phyloP scores from a whole-genome alignment of 306 rosid genomes.

The Fagus crenata region DNA sequence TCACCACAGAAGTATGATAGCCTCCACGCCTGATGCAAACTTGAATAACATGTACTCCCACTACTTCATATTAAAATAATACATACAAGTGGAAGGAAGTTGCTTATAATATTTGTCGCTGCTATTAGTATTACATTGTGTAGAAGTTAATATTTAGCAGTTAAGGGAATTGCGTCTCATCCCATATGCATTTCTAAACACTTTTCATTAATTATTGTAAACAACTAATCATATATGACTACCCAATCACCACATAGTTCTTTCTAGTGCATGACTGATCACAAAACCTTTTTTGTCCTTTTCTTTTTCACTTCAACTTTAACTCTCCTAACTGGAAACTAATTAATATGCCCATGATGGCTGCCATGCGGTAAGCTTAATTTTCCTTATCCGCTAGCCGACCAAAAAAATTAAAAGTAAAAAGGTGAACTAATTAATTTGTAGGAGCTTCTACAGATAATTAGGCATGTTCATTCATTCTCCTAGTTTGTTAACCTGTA shows the following conservation, averaged over 20 bases:
- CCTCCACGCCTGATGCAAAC: not conserved
- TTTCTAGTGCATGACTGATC: no score
- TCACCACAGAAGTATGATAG: not conserved
- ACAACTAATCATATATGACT: not conserved
- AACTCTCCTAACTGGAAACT: not conserved
- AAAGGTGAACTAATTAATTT: not conserved
- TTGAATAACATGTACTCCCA: not conserved
- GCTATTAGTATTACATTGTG: not conserved
- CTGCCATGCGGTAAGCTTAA: not conserved
- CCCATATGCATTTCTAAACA: no score
- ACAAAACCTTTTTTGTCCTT: not conserved
- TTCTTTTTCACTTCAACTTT: not conserved
- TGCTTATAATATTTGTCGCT: not conserved
- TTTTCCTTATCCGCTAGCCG: constrained; percentile 1
- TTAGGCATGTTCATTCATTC: not conserved
- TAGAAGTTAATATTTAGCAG: not conserved
- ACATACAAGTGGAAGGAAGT: not conserved
- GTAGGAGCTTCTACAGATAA: not conserved
- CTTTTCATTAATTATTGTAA: no score
- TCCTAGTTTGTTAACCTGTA: not conserved
- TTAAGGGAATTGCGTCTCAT: no score
- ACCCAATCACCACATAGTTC: no score
- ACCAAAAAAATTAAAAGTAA: not conserved
- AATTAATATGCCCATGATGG: not conserved
- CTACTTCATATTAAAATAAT: not conserved